Base-by-base conservation (phyloP, 441 rosid species). In the Gossypium aridum region DNA sequence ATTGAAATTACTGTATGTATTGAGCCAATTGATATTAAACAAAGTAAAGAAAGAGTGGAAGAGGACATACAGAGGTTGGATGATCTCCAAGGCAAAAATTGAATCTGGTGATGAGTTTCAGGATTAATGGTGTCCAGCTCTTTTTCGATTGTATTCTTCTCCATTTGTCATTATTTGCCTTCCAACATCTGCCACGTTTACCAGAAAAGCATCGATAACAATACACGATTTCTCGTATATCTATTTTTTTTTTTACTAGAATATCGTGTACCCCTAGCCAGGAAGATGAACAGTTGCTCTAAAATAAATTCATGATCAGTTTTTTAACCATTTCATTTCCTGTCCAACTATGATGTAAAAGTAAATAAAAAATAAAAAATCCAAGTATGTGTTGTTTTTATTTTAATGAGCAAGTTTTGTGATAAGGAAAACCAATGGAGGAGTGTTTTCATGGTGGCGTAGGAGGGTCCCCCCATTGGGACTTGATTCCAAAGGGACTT, bases 381-480 rank as follows among this genome's bases (percentile, higher is more conserved):
- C n/a, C 19, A 25, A 19, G 56, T 25, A 43, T 34, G 10, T 66
- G 17, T 54, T 54, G 7, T 31, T 22, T 55, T 59, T 31, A 31
- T 10, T 14, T 68, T 62, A 20, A 55, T 53, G 63, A 14, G 53
- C 2, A 70, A 54, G 71, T 49, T 80, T 75, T 47, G 67, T 67
- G 76, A 74, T 70, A 72, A 78, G 54, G 79, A 53, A 70, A 71
- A 68, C 59, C 79, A 78, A 57, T 63, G 66, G 76, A 77, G 80
- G 72, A 56, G 82, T 61, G 67, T 73, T 84, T 82, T 80, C 34
- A 79, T 82, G 84, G 83, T 80, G 81, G 85, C 73, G 73, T 80
- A 65, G 65, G 6, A 13, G 95, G 91, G 62, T 90, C 91, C 97
- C 87, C 89, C 97, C 89, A 80, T 5, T 75, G 90, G 90, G 78